Conservation (phyloP, 176 grass and related monocot genomes). For the Panicum miliaceum region DNA sequence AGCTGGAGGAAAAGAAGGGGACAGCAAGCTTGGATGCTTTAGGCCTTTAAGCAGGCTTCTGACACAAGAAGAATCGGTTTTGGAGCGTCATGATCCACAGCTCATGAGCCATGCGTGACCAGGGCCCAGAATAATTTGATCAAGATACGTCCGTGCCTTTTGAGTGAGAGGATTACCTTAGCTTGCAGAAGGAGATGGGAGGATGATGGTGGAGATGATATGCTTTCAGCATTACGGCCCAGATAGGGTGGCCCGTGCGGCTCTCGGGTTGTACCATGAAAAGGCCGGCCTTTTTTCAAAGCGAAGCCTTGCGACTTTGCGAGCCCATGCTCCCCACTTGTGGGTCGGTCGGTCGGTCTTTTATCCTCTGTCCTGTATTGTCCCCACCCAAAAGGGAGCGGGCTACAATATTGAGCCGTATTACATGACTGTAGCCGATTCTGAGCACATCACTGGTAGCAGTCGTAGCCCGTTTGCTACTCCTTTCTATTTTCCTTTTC, state of each 20-base stretch:
- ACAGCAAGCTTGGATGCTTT: slow-evolving; percentile 41
- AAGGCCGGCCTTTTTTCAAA: neutral
- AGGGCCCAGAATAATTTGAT: neutral
- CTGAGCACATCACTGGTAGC: neutral
- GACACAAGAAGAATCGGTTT: slow-evolving; percentile 55
- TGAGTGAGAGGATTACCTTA: neutral
- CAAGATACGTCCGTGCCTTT: neutral
- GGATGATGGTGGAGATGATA: too few species aligned
- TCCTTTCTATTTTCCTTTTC: neutral
- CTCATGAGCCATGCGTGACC: neutral
- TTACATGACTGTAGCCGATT: neutral
- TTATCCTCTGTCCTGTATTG: too few species aligned
- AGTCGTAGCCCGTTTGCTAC: neutral
- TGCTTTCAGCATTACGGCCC: neutral
- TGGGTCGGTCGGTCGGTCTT: too few species aligned
- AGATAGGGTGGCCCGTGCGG: neutral
- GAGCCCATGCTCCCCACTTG: neutral
- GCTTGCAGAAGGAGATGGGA: neutral
- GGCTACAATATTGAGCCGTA: neutral
- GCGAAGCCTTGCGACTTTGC: too few species aligned
- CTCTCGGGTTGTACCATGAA: neutral
- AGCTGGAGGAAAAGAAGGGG: slow-evolving; percentile 33
- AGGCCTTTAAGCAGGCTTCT: slow-evolving; percentile 44
- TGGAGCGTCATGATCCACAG: neutral
- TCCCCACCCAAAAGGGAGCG: neutral